Percentiles rank a stretch among this genome's conserved stretches.
These are phyloP conservation scores for Rubia yunnanensis DNA, from an alignment of 257 asterid species.

Conservation along the genomic window DNA sequence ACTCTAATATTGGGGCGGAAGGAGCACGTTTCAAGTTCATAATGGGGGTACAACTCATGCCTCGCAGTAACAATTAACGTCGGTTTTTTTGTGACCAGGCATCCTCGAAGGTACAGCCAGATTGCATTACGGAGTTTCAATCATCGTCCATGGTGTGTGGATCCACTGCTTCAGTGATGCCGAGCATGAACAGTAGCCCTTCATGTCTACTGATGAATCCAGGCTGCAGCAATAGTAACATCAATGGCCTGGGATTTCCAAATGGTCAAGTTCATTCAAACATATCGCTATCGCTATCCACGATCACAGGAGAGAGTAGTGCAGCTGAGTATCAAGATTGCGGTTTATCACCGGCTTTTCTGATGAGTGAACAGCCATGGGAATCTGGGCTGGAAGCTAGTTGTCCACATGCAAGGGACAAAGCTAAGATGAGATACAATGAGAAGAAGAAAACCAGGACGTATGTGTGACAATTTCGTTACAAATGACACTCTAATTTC, in stretches of 20 bases:
- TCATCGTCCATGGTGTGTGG: constrained; percentile 23
- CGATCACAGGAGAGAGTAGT: constrained; percentile 48
- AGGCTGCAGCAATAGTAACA: constrained; percentile 22
- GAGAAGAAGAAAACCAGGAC: constrained; percentile 77
- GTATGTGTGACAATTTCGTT: constrained; percentile 24
- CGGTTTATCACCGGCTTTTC: constrained; percentile 45
- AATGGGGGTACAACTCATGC: no score
- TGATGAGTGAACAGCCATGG: constrained; percentile 49
- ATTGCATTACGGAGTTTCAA: constrained; percentile 30
- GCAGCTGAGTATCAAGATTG: constrained; percentile 60
- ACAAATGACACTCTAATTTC: no score
- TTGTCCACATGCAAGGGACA: constrained; percentile 59
- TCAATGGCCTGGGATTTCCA: constrained; percentile 33
- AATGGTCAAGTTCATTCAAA: constrained; percentile 40
- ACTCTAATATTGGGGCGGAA: no score
- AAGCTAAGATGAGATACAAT: constrained; percentile 79
- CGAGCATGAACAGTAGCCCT: constrained; percentile 23
- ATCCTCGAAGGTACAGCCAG: constrained; percentile 44
- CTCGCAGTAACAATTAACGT: no score
- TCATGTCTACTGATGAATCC: constrained; percentile 45
- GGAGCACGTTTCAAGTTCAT: no score
- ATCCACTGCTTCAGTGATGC: constrained; percentile 28
- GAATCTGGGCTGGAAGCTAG: constrained; percentile 40
- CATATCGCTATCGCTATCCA: constrained; percentile 42
- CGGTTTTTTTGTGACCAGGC: constrained; percentile 28